Evolutionary conservation across 2,329 filamentous ascomycete species (phyloP), one percentile per base, ranked within the genome.

Genomic region (Colletotrichum incanum): DNA sequence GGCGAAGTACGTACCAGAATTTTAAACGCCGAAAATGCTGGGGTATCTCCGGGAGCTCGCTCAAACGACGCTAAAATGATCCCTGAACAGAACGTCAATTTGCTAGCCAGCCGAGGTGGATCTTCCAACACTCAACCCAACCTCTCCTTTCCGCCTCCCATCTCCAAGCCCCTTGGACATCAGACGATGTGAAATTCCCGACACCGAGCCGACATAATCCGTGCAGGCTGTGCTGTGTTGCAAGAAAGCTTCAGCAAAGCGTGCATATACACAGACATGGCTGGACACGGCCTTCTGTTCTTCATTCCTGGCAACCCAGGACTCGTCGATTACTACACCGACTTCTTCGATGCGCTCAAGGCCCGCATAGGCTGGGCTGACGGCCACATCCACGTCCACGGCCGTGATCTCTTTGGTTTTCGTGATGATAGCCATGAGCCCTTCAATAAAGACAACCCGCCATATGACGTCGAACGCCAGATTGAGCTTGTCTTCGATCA

Each of bases 251-350:
- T 43, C 28, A 23, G 43, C 65, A 70, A 26, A 60, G 59, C 70
- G 59, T 45, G 54, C 65, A 55, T 50, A 18, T 18, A 20, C 45
- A 23, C 49, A 65, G 58, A 45, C 5, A 70, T 69, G 70, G 9
- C 70, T 23, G 73, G 74, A 18, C 82, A 78, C 72, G 83, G 82
- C 72, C 87, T 95, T 61, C 83, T 95, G 75, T 94, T 91, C 83
- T 92, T 94, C 80, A 86, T 96, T 50, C 89, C 92, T 37, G 93
- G 93, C 26, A 96, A 96, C 75, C 93, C 93, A 6, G 93, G 93
- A 6, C 85, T 94, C 23, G 88, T 95, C 62, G 89, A 87, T 67
- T 96, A 93, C 85, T 96, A 96, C 81, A 83, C 82, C 69, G 86
- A 88, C 47, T 96, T 94, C 80, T 82, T 94, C 16, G 83, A 87